Conservation (phyloP, 2,329 filamentous ascomycete genomes). For the Aspergillus glaucus region DNA sequence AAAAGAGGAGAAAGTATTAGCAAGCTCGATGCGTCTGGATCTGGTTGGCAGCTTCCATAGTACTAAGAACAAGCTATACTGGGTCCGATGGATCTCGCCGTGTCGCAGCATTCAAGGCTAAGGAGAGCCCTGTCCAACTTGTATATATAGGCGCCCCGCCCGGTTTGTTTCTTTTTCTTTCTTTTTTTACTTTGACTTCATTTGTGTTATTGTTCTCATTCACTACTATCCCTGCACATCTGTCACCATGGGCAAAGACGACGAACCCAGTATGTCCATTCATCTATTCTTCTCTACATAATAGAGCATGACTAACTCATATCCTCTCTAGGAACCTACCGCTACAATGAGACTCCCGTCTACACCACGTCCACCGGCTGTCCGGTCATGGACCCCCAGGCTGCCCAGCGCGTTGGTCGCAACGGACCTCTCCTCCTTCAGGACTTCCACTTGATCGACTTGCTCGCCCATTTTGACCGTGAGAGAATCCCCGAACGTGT, state of each 20-base stretch:
- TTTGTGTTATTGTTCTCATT: background rate
- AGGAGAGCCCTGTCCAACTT: background rate
- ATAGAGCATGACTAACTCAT: background rate
- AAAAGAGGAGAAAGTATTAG: too few relatives aligned
- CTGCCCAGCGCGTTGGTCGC: constrained; percentile 48
- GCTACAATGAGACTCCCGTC: constrained; percentile 53
- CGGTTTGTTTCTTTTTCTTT: constrained; percentile 5
- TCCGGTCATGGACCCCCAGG: constrained; percentile 49
- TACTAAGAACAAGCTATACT: too few relatives aligned
- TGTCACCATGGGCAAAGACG: constrained; percentile 32
- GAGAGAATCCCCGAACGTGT: constrained; percentile 38
- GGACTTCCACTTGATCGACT: constrained; percentile 60
- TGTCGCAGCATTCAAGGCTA: background rate
- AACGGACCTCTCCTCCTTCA: constrained; percentile 58
- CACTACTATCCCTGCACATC: background rate
- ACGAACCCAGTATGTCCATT: constrained; percentile 24
- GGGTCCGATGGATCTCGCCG: background rate
- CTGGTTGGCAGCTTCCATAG: too few relatives aligned
- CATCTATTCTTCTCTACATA: background rate
- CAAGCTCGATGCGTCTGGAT: too few relatives aligned
- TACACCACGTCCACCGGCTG: constrained; percentile 57
- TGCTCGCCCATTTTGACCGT: constrained; percentile 44
- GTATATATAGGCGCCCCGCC: constrained; percentile 1
- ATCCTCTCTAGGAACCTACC: constrained; percentile 31
- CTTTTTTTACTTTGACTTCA: constrained; percentile 1